Conservation (phyloP, 1,284 basidiomycete species). For the Singerocomus inundabilis region DNA sequence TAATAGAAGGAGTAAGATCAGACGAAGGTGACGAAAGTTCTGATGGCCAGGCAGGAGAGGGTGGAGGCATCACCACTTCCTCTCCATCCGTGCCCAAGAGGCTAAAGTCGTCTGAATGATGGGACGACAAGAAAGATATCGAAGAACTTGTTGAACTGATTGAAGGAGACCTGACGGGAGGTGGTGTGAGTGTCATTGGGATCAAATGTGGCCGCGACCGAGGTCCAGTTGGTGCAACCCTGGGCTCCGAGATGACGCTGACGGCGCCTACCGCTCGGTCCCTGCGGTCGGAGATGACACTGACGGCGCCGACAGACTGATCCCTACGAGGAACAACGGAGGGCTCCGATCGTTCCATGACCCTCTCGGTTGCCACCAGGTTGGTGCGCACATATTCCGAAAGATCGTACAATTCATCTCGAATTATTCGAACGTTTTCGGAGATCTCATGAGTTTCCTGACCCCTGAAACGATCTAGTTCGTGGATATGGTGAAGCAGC, state of each 20-base stretch:
- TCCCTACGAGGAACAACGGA: constrained; percentile 40
- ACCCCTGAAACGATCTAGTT: constrained; percentile 55
- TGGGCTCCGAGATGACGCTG: constrained; percentile 22
- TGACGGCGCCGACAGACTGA: constrained; percentile 40
- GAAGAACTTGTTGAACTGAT: constrained; percentile 51
- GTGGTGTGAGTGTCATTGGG: constrained; percentile 39
- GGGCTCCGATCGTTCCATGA: constrained; percentile 13
- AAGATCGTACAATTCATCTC: constrained; percentile 60
- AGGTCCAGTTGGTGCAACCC: constrained; percentile 30
- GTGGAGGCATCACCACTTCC: constrained; percentile 18
- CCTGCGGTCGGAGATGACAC: constrained; percentile 25
- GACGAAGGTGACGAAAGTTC: constrained; percentile 36
- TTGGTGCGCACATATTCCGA: constrained; percentile 41
- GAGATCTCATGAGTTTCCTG: constrained; percentile 60
- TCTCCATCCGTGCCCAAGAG: constrained; percentile 39
- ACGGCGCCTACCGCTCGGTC: constrained; percentile 43
- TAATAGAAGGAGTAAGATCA: constrained; percentile 30
- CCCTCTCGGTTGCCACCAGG: constrained; percentile 23
- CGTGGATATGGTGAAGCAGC: constrained; percentile 62
- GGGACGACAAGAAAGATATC: constrained; percentile 67
- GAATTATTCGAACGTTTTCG: constrained; percentile 58
- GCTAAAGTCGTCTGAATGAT: constrained; percentile 69
- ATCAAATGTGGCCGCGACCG: constrained; percentile 21
- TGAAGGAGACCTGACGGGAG: constrained; percentile 42
- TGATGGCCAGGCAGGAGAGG: constrained; percentile 32